Base-by-base conservation (phyloP, 306 rosid species). In the Pterocarpus macrocarpus region DNA sequence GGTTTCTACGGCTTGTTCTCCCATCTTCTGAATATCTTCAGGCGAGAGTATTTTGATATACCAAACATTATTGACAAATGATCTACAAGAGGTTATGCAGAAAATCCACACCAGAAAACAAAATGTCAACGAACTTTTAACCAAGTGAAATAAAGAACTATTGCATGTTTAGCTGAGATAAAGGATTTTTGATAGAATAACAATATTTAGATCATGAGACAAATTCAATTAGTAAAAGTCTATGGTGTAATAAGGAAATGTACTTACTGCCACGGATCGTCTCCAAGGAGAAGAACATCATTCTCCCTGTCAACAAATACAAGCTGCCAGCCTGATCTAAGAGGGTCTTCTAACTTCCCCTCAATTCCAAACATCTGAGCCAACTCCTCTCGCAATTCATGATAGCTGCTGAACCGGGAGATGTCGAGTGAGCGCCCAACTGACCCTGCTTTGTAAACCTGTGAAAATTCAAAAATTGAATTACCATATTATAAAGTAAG, bases 301-400 rank as follows among this genome's bases (percentile, higher is more conserved):
- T 93, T 79, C 97, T 93, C 97, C 97, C 93, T 91, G 93, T 93
- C 97, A 78, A 93, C 97, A 38, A 93, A 93, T 87, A 93, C 97
- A 93, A 93, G 97, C 97, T 93, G 97, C 97, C 97, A 93, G 97
- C 97, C 97, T 93, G 97, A 93, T 93, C 97, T 93, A 93, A 81
- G 92, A 91, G 92, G 92, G 81, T 91, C 94, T 90, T 88, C 97
- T 70, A 92, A 90, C 86, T 89, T 91, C 74, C 94, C 97, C 97
- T 91, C 97, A 13, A 93, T 93, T 59, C 94, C 94, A 81, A 90
- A 93, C 97, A 93, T 93, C 93, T 89, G 93, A 36, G 86, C 92
- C 88, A 93, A 90, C 87, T 91, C 97, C 87, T 91, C 97, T 64
- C 97, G 88, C 94, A 93, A 91, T 78, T 93, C 94, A 78, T 87